These are phyloP conservation scores for Pleurotus platypus DNA, from an alignment of 768 basidiomycete species.

Conservation along the genomic window DNA sequence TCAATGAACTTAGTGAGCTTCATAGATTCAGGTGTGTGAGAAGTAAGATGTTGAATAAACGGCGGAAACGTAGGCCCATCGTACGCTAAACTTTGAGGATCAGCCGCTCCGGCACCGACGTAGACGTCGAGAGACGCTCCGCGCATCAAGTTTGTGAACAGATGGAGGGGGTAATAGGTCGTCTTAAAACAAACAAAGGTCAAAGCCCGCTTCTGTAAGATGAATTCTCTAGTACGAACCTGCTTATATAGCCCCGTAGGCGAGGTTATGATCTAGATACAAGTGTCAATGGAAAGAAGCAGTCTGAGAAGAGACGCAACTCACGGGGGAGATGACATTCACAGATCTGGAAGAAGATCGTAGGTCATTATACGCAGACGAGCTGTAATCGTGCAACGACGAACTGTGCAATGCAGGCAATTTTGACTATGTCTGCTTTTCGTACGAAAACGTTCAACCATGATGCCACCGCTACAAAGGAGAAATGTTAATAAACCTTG, in stretches of 20 bases:
- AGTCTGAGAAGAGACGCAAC: conserved; percentile 4
- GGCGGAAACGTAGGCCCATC: conserved; percentile 46
- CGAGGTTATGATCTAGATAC: conserved; percentile 38
- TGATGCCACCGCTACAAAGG: conserved; percentile 43
- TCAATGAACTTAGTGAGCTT: conserved; percentile 43
- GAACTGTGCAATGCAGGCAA: conserved; percentile 60
- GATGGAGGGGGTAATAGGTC: conserved; percentile 46
- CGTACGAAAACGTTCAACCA: conserved; percentile 63
- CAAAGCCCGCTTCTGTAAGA: background rate
- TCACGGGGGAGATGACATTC: conserved; percentile 45
- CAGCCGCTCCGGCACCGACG: conserved; percentile 24
- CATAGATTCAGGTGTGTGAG: conserved; percentile 26
- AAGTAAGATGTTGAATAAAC: conserved; percentile 41
- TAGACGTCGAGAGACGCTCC: conserved; percentile 38
- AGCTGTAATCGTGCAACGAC: conserved; percentile 16
- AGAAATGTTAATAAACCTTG: background rate
- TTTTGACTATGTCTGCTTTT: conserved; percentile 55
- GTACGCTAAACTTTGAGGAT: conserved; percentile 20
- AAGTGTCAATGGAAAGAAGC: background rate
- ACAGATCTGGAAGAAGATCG: conserved; percentile 25
- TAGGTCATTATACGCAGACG: background rate
- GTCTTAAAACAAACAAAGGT: conserved; percentile 23
- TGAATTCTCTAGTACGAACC: conserved; percentile 9
- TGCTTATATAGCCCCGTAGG: conserved; percentile 37
- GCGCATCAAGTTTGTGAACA: conserved; percentile 57